These are phyloP conservation scores for Phytophthora hibernalis DNA, from an alignment of 352 stramenopile species.

Conservation along the genomic window DNA sequence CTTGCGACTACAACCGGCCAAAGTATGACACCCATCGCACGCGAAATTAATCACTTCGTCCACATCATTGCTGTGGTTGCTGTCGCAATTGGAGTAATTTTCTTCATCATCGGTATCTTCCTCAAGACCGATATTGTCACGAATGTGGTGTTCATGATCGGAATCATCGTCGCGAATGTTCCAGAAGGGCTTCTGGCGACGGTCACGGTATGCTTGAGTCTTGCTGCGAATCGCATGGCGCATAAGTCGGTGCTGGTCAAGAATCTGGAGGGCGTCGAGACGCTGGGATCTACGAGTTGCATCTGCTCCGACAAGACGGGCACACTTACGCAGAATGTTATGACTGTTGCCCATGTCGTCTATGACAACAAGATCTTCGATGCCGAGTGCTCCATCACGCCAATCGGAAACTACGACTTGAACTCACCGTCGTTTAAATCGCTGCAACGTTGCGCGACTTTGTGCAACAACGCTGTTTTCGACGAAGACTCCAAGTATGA, in stretches of 20 bases:
- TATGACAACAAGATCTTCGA: constrained; percentile 85
- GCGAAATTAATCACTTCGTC: constrained; percentile 78
- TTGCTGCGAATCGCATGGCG: constrained; percentile 91
- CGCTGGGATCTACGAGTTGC: constrained; percentile 90
- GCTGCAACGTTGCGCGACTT: constrained; percentile 84
- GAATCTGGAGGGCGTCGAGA: constrained; percentile 94
- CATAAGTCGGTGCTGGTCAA: constrained; percentile 94
- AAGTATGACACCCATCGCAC: constrained; percentile 63
- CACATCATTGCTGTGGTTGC: constrained; percentile 71
- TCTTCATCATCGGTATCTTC: constrained; percentile 66
- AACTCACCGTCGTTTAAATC: constrained; percentile 56
- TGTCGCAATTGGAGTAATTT: constrained; percentile 62
- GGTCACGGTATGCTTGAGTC: constrained; percentile 92
- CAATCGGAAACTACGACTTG: constrained; percentile 61
- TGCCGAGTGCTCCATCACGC: constrained; percentile 78
- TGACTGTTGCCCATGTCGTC: constrained; percentile 91
- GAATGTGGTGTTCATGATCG: constrained; percentile 93
- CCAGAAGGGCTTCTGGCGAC: constrained; percentile 92
- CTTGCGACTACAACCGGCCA: constrained; percentile 63
- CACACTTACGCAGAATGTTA: constrained; percentile 95
- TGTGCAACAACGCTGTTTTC: constrained; percentile 90
- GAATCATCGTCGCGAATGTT: constrained; percentile 96
- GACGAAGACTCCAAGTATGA: constrained; percentile 80
- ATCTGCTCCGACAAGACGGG: constrained; percentile 96
- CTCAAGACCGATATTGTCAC: constrained; percentile 60